These are phyloP conservation scores for Tritrichomonas foetus DNA, from an alignment of 208 protist species.

Conservation along the genomic window DNA sequence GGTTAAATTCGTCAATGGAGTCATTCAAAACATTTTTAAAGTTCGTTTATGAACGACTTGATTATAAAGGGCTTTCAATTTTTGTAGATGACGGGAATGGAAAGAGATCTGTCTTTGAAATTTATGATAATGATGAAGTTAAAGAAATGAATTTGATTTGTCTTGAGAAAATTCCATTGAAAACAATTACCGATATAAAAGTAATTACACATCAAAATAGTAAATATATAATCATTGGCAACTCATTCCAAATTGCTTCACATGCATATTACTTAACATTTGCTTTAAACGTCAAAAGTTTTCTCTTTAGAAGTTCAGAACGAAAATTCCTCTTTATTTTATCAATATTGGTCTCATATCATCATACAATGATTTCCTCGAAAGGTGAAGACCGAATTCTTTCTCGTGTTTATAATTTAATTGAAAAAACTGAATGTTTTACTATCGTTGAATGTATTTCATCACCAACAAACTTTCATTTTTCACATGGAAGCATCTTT, in stretches of 20 bases:
- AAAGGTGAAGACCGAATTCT: not conserved
- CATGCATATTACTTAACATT: not conserved
- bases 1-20: not conserved
- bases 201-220: not conserved
- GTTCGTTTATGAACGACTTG: not conserved
- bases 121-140: not conserved
- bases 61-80: not conserved
- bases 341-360: not conserved
- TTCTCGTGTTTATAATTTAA: not conserved
- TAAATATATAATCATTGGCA: not conserved
- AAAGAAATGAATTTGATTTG: not conserved
- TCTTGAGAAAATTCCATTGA: not conserved
- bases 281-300: not conserved
- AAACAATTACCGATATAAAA: not conserved
- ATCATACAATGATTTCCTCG: not conserved
- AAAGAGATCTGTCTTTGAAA: not conserved
- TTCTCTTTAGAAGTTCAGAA: not conserved
- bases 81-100: not conserved
- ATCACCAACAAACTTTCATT: not conserved
- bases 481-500: not conserved
- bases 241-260: not conserved
- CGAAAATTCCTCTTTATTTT: not conserved
- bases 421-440: not conserved
- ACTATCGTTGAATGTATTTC: not conserved
- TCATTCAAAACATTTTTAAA: not conserved